phyloP scores from a whole-genome alignment of 108 stramenopile genomes.

The Cyclotella atomus region DNA sequence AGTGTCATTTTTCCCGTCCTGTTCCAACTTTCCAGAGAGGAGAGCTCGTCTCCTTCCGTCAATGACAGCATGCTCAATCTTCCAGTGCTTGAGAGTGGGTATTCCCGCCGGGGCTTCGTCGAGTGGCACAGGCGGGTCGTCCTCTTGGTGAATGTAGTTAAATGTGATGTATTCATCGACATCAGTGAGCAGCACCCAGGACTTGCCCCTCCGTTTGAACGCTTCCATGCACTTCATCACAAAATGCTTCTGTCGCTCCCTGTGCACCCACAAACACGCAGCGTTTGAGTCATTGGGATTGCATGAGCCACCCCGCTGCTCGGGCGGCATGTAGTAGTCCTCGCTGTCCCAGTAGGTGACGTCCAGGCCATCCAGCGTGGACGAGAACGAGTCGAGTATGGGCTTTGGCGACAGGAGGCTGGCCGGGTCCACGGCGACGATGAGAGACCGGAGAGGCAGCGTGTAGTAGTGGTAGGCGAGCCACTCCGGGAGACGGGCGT shows the following conservation, averaged over 20 bases:
- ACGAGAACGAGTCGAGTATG: conserved; percentile 39
- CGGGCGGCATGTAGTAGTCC: conserved; percentile 17
- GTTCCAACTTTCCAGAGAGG: neutral
- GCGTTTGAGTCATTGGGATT: neutral
- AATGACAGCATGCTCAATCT: neutral
- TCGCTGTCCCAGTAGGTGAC: conserved; percentile 43
- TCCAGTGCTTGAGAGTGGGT: neutral
- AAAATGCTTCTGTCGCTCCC: conserved; percentile 10
- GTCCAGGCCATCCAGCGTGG: conserved; percentile 16
- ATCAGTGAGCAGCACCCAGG: conserved; percentile 63
- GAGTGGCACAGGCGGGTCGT: neutral
- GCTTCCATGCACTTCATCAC: conserved; percentile 22
- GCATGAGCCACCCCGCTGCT: conserved; percentile 1
- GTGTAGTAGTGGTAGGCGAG: conserved; percentile 77
- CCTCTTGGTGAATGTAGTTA: neutral
- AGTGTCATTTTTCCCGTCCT: neutral
- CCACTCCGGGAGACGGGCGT: conserved; percentile 60
- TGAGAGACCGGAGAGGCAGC: conserved; percentile 60
- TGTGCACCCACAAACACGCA: neutral
- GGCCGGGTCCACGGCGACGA: conserved; percentile 67
- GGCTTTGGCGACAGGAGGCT: conserved; percentile 13
- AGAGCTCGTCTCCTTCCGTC: neutral
- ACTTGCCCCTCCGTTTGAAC: conserved; percentile 14
- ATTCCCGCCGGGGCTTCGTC: neutral
- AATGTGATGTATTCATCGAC: conserved; percentile 64